These are phyloP conservation scores for Scheffersomyces illinoinensis DNA, from an alignment of 1,139 yeast genomes.

Conservation along the genomic window DNA sequence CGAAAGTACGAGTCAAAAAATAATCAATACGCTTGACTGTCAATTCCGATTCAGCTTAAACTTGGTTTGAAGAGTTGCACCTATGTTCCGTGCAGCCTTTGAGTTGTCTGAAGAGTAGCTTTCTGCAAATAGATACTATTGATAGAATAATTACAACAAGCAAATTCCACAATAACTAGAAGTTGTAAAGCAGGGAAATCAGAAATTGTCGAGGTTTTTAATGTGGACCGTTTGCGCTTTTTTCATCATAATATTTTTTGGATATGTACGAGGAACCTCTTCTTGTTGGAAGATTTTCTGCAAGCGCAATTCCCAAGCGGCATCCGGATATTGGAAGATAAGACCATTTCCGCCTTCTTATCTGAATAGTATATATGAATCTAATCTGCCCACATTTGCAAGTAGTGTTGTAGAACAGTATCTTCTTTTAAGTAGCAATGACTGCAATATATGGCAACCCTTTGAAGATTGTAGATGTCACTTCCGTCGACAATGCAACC, in stretches of 20 bases:
- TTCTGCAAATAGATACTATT: constrained; percentile 27
- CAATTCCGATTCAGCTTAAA: constrained; percentile 65
- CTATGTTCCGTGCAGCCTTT: constrained; percentile 90
- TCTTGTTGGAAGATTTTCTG: no score
- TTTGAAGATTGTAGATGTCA: constrained; percentile 56
- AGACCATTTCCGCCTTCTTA: background rate
- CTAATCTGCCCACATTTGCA: background rate
- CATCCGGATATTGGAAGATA: background rate
- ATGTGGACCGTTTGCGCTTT: background rate
- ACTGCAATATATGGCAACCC: constrained; percentile 27
- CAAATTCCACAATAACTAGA: no score
- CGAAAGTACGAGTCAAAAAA: constrained; percentile 58
- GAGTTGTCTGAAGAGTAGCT: constrained; percentile 77
- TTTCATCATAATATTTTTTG: background rate
- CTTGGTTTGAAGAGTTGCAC: constrained; percentile 88
- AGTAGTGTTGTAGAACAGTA: background rate
- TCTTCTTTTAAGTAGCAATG: background rate
- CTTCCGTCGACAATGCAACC: constrained; percentile 41
- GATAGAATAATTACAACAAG: background rate
- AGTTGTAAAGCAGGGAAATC: no score
- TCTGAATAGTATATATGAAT: no score
- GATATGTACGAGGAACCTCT: no score
- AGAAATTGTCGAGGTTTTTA: background rate
- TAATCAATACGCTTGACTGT: constrained; percentile 53
- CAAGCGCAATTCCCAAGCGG: no score